Base-by-base conservation (phyloP, 2,329 filamentous ascomycete species). In the Aquanectria penicillioides region DNA sequence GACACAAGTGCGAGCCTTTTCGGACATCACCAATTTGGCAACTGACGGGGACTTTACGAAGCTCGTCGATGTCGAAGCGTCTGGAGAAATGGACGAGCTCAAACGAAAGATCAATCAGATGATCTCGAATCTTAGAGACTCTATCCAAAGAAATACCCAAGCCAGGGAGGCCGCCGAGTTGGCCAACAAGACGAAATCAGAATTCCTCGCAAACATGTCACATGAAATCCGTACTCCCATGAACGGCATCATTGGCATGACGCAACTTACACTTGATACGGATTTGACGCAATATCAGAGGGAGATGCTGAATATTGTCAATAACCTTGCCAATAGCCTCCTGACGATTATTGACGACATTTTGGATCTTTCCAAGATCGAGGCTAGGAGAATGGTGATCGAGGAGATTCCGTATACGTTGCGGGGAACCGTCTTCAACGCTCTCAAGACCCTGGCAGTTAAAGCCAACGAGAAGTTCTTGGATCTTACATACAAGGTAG, bases 31-130 rank as follows among this genome's bases (percentile, higher is more conserved):
- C n/a, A 97, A 97, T 75, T 89, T 95, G 31, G 95, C 95, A 23
- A 97, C 94, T 58, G 94, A 97, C 73, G 95, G 95, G 63, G 94
- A 99, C 77, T 98, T 98, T 75, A 97, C 93, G 20, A 97, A 97
- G 74, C 88, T 96, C 57, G 94, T 99, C 74, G 97, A 95, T 43
- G 94, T 99, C 15, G 94, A 97, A 75, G 95, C 95, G 17, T 97
- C 94, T 11, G 95, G 95, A 64, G 95, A 99, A 77, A 98, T 99
- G 95, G 95, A 98, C 77, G 94, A 98, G 76, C 84, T 99, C 69
- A 99, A 99, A 80, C 89, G 94, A 71, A 98, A 98, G 83, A 98
- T 99, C 84, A 99, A 98, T 75, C 92, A 96, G 80, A 99, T 99
- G 95, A 94, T 98, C 50, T 95, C 92, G 74, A 97, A 97, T 73